phyloP scores from a whole-genome alignment of 2,329 filamentous ascomycete genomes.

The Ophiocordyceps camponoti-floridani region DNA sequence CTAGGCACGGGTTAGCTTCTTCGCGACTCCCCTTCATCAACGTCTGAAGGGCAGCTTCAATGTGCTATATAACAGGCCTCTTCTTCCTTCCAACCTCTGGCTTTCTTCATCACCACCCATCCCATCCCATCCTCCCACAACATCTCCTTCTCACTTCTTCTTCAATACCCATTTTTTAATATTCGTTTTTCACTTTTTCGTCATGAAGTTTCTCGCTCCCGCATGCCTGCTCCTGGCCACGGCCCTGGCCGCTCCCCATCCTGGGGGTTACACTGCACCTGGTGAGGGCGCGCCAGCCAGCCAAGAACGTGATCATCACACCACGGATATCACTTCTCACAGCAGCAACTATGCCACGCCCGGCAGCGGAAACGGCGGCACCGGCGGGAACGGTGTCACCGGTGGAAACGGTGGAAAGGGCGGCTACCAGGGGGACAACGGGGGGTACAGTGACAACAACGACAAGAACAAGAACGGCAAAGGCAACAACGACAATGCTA shows the following conservation, averaged over 20 bases:
- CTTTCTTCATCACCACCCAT: not conserved
- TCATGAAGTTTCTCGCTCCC: constrained; percentile 1
- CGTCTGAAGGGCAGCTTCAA: not conserved
- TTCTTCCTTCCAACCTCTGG: not conserved
- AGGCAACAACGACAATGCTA: not conserved
- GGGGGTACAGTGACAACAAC: not conserved
- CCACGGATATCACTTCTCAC: not conserved
- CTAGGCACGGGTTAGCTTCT: not conserved
- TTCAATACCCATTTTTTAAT: not conserved
- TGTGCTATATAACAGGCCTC: not conserved
- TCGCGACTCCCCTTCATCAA: not conserved
- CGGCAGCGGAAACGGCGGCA: not conserved
- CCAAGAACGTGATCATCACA: not conserved
- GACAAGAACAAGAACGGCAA: not conserved
- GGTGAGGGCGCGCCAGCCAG: not conserved
- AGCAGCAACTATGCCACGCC: not conserved
- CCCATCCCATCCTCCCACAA: not conserved
- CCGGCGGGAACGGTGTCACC: not conserved
- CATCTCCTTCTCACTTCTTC: not conserved
- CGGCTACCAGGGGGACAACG: not conserved
- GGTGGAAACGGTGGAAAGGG: not conserved
- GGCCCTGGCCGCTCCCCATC: constrained; percentile 1
- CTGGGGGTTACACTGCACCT: not conserved
- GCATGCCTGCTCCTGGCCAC: not conserved
- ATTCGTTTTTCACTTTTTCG: not conserved